phyloP scores from a whole-genome alignment of 2,329 filamentous ascomycete species.

The Plenodomus tracheiphilus region DNA sequence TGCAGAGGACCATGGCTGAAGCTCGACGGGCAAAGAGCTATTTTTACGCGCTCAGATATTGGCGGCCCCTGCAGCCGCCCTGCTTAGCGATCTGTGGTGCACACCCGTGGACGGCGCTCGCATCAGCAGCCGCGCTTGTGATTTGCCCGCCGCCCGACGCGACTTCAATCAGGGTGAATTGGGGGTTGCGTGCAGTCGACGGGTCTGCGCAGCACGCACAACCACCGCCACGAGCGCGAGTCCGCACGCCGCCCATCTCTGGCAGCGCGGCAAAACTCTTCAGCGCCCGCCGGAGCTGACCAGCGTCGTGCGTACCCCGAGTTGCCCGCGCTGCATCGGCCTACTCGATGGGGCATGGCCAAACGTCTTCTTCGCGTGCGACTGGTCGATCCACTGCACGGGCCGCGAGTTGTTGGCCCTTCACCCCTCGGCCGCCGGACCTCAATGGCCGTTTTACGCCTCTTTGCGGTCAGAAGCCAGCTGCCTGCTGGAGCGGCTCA shows the following conservation, averaged over 20 bases:
- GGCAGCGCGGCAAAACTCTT: conserved; percentile 4
- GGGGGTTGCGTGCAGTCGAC: conserved; percentile 15
- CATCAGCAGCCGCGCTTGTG: too few species aligned
- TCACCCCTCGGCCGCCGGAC: conserved; percentile 23
- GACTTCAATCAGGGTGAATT: conserved; percentile 24
- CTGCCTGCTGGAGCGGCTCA: conserved; percentile 32
- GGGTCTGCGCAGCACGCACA: conserved; percentile 3
- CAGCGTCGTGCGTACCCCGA: conserved; percentile 6
- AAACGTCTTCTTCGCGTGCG: conserved; percentile 12
- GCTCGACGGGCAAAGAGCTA: conserved; percentile 24
- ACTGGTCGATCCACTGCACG: conserved; percentile 35
- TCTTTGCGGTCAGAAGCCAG: conserved; percentile 15
- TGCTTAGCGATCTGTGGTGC: conserved; percentile 27
- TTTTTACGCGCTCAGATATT: conserved; percentile 32
- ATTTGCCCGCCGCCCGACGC: conserved; percentile 14
- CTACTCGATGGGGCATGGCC: conserved; percentile 15
- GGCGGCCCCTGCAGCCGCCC: conserved; percentile 20
- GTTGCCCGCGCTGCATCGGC: conserved; percentile 12
- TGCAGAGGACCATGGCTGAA: neutral
- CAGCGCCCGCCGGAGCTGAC: conserved; percentile 14
- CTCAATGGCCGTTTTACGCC: conserved; percentile 32
- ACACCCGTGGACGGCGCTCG: too few species aligned
- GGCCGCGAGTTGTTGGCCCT: conserved; percentile 24
- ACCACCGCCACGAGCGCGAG: too few species aligned
- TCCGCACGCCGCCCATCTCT: neutral